These are phyloP conservation scores for Herpetomonas samuelpessoai DNA, from an alignment of 208 protist species.

Conservation along the genomic window DNA sequence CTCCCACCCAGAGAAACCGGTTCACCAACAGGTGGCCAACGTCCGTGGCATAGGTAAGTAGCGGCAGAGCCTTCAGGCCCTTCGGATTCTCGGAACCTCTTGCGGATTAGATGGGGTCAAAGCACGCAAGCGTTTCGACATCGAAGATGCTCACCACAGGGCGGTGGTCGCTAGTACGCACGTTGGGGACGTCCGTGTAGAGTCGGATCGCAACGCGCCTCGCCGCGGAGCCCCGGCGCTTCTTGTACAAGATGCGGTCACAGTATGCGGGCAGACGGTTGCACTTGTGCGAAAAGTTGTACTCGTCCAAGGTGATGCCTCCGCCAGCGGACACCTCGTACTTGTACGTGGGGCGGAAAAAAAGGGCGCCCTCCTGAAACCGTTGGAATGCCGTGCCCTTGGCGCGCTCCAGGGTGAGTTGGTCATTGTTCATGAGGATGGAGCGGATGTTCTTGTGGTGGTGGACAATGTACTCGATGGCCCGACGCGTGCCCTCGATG, in stretches of 20 bases:
- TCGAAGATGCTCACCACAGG: conserved; percentile 81
- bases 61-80: no score
- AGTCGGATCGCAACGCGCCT: conserved; percentile 43
- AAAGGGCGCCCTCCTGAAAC: conserved; percentile 83
- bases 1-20: no score
- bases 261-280: conserved; percentile 82
- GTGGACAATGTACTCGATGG: conserved; percentile 76
- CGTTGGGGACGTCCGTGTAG: conserved; percentile 82
- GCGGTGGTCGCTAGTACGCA: conserved; percentile 84
- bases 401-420: conserved; percentile 83
- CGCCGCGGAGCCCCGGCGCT: conserved; percentile 18
- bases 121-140: conserved; percentile 40
- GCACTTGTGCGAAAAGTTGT: conserved; percentile 68
- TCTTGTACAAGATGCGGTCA: conserved; percentile 83
- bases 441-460: conserved; percentile 60
- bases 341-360: conserved; percentile 94
- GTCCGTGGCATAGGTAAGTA: no score
- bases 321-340: conserved; percentile 51
- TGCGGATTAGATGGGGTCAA: background rate
- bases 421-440: conserved; percentile 87
- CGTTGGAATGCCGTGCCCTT: conserved; percentile 74
- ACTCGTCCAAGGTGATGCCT: conserved; percentile 38
- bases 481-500: conserved; percentile 81
- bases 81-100: background rate
- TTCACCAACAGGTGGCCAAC: no score